Base-by-base conservation (phyloP, 192 early-diverging fungal genomes). In the Coemansia sp. region DNA sequence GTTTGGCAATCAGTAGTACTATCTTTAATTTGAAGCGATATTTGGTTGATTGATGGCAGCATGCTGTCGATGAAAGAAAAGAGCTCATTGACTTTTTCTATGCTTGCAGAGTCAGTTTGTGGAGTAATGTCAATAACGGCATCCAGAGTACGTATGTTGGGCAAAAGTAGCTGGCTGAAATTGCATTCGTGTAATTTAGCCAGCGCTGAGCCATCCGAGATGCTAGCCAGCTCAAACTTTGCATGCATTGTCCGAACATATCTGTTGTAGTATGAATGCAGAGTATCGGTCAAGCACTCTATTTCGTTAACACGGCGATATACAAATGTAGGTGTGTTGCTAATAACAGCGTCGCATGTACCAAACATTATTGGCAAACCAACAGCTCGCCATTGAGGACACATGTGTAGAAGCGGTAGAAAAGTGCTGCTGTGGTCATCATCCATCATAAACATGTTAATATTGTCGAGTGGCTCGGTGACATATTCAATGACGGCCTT, bases 361-460 rank as follows among this genome's bases (percentile, higher is more conserved):
- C 22, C 20, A 58, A 38, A 58, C 57, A 58, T 58, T 15, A 42
- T 42, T 26, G 57, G 40, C 12, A 58, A 38, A 17, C 14, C n/a
- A 9, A 25, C n/a, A 15, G 57, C 19, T 10, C 57, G 57, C 57
- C 57, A 58, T 38, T 31, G 8, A 10, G 14, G 19, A 31, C 57
- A 58, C 11, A 42, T 9, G 38, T 58, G 38, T 22, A 58, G 5
- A 15, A 58, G 38, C 21, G 57, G 57, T 9, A 14, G 19, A 21
- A 42, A 26, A 3, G 38, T 25, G 4, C 15, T 58, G 7, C 5
- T 17, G 22, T 17, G 15, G n/a, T 17, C 22, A 4, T 20, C 19
- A 22, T 58, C 57, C 37, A 44, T 40, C 7, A 46, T 3, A 58
- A 42, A 58, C 40, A 58, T 38, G 22, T 58, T 58, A 5, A 57